Base-by-base conservation (phyloP, 1,284 basidiomycete genomes). In the Cutaneotrichosporon sp. region DNA sequence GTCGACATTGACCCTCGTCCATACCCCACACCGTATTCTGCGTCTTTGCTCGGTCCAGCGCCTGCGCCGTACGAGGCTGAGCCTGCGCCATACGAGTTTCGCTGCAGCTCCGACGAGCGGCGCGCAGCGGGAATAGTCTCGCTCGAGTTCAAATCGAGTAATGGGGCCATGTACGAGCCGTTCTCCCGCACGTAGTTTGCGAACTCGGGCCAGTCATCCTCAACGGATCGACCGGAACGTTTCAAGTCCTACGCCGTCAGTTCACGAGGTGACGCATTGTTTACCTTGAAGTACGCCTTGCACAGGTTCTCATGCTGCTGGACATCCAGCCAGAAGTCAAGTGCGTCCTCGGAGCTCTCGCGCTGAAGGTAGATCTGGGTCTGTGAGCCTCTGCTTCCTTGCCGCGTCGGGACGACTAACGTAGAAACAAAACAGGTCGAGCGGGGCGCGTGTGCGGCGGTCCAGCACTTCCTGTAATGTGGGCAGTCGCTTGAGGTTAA, bases 281-380 rank as follows among this genome's bases (percentile, higher is more conserved):
- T 31, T 59, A 74, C 74, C 66, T 97, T 96, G 82, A 98, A 97
- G 76, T 97, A 97, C 7, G 93, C 94, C 55, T 92, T 83, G 76
- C 93, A 98, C 38, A 98, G 83, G 71, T 97, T 97, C 77, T 97
- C 96, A 72, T 98, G 94, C 77, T 97, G 94, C 67, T 97, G 91
- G 2, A 97, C 94, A 69, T 98, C 94, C 29, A 98, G 83, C 93
- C 93, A 98, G 66, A 98, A 98, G 75, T 97, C 94, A 46, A 98
- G 79, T 37, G 93, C 88, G 71, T 97, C 93, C 71, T 97, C 93
- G 50, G 90, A 85, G 29, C 88, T 86, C 76, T 97, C 92, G 34
- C 92, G 83, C 71, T 97, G 91, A 35, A 97, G 79, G 71, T 93
- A 96, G 58, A 79, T 75, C 74, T 74, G 57, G 19, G 38, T 41